Base-by-base conservation (phyloP, 768 basidiomycete species). In the Cystobasidium onofrii region DNA sequence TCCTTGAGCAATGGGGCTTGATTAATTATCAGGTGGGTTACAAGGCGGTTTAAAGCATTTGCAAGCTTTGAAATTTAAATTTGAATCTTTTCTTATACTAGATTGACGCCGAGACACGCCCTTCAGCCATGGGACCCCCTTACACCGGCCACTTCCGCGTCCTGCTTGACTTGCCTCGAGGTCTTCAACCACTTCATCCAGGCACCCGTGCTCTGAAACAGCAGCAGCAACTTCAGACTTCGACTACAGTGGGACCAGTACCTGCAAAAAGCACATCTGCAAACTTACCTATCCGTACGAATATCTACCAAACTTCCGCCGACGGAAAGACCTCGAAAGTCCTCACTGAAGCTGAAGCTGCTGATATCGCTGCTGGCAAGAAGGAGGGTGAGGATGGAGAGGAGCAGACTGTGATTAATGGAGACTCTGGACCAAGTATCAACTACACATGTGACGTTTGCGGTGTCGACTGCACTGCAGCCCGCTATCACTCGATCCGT, bases 101-200 rank as follows among this genome's bases (percentile, higher is more conserved):
- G 95, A 91, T 99, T 79, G 96, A 99, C 83, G 93, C 95, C 36
- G 95, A 97, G 79, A 89, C 92, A 74, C 86, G 94, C 64, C 96
- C 96, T 1, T 91, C 96, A 1, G 87, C 95, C 0, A 86, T 98
- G 25, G 92, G 90, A 7, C 96, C 96, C 25, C 96, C 96, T 29
- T 98, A 97, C 82, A 98, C 96, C 0, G 96, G 96, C 29, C 96
- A 99, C 81, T 99, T 95, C 87, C 90, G 96, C 73, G 91, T 99
- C 79, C 88, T 96, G 66, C 87, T 98, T 76, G 96, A 99, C 80
- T 93, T 95, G 0, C 96, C 96, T 36, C 90, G 92, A 57, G 96
- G 96, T 17, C 86, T 99, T 0, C 91, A 93, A 77, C 96, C 96
- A 17, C 86, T 96, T 12, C 96, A 84, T 75, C 83, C 83, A 0